These are phyloP conservation scores for Podospora conica DNA, from an alignment of 495 filamentous ascomycete species.

Conservation along the genomic window DNA sequence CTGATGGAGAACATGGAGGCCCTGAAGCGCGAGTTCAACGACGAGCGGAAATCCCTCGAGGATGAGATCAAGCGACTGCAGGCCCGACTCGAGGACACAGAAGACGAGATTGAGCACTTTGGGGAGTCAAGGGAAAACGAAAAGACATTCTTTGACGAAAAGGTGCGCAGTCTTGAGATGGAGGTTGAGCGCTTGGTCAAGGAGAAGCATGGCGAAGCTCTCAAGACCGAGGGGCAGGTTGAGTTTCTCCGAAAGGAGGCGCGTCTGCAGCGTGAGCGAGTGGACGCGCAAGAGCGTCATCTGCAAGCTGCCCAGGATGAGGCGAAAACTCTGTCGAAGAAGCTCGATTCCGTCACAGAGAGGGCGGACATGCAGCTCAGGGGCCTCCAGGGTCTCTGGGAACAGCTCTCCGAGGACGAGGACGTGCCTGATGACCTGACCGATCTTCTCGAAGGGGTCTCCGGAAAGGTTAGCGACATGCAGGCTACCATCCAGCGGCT, in stretches of 20 bases:
- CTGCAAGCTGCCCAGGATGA: constrained; percentile 49
- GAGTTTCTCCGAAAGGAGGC: constrained; percentile 52
- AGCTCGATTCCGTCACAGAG: constrained; percentile 44
- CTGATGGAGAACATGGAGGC: constrained; percentile 92
- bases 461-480: constrained; percentile 54
- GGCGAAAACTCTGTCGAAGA: constrained; percentile 42
- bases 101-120: constrained; percentile 82
- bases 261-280: constrained; percentile 48
- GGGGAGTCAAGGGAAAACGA: constrained; percentile 80
- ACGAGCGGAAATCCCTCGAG: constrained; percentile 75
- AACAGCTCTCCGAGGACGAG: constrained; percentile 53
- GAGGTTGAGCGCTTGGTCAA: constrained; percentile 59
- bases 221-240: constrained; percentile 50
- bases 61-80: constrained; percentile 69
- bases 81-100: constrained; percentile 71
- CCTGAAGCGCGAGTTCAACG: constrained; percentile 77
- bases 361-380: constrained; percentile 46
- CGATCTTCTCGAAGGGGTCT: constrained; percentile 57
- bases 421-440: constrained; percentile 50
- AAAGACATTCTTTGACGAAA: constrained; percentile 59
- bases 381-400: constrained; percentile 56
- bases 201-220: constrained; percentile 50
- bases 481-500: constrained; percentile 37
- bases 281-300: constrained; percentile 48
- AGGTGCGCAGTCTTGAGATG: constrained; percentile 58